Evolutionary conservation across 495 filamentous ascomycete genomes (phyloP).

Genomic region (Penicillium diatomitis): DNA sequence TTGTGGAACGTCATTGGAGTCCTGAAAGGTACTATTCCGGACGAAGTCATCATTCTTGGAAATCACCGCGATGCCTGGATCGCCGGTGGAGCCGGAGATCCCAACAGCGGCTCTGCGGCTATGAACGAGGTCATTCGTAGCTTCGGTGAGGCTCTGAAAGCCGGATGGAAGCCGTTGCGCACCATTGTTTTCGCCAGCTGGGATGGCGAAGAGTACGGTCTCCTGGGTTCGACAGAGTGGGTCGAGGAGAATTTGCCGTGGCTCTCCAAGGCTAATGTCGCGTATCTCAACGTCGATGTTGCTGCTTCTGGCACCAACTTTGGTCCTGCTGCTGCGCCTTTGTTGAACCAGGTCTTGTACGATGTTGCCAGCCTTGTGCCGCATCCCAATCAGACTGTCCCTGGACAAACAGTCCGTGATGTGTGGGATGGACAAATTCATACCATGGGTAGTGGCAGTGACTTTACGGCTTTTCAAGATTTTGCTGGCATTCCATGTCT

Average conservation of each 20-base stretch:
- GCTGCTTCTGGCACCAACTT: slow-evolving; percentile 46
- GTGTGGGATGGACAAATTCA: slow-evolving; percentile 50
- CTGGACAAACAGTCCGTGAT: slow-evolving; percentile 58
- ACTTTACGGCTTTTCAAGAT: slow-evolving; percentile 70
- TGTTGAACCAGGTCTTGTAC: slow-evolving; percentile 68
- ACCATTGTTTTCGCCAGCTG: slow-evolving; percentile 67
- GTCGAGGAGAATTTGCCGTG: slow-evolving; percentile 79
- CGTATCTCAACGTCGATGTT: slow-evolving; percentile 66
- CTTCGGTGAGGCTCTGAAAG: slow-evolving; percentile 62
- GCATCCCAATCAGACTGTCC: slow-evolving; percentile 65
- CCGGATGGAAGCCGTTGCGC: slow-evolving; percentile 84
- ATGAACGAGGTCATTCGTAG: slow-evolving; percentile 81
- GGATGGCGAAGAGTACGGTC: slow-evolving; percentile 68
- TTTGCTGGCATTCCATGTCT: slow-evolving; percentile 59
- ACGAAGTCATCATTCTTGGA: slow-evolving; percentile 86
- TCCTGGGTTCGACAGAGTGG: slow-evolving; percentile 67
- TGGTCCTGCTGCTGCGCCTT: slow-evolving; percentile 48
- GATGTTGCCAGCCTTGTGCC: slow-evolving; percentile 59
- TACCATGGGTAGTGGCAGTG: slow-evolving; percentile 62
- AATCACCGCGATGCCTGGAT: slow-evolving; percentile 97
- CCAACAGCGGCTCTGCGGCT: slow-evolving; percentile 81
- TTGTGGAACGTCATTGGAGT: slow-evolving; percentile 93
- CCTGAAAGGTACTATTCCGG: slow-evolving; percentile 80
- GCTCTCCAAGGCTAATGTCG: slow-evolving; percentile 63
- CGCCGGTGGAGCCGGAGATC: slow-evolving; percentile 75